Evolutionary conservation across 2,329 filamentous ascomycete genomes (phyloP).

Genomic region (Diplodia scrobiculata): DNA sequence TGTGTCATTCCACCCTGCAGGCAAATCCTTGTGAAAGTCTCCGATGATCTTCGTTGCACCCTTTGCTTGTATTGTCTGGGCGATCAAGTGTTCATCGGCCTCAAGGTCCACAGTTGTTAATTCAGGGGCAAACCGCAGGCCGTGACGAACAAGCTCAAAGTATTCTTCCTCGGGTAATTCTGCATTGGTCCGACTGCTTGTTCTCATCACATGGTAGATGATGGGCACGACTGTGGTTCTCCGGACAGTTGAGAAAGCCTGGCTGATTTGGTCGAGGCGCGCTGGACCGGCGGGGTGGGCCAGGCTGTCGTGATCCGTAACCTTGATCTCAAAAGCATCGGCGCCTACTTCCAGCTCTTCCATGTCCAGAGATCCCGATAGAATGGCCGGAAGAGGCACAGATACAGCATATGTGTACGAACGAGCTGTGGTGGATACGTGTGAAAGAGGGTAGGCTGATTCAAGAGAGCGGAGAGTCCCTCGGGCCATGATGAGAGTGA

Average conservation of each 20-base stretch:
- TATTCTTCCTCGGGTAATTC: constrained; percentile 47
- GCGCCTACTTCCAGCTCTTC: constrained; percentile 67
- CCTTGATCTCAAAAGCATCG: constrained; percentile 65
- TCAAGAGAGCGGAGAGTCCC: constrained; percentile 61
- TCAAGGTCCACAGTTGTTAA: constrained; percentile 61
- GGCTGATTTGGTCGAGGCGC: constrained; percentile 54
- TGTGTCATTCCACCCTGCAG: constrained; percentile 59
- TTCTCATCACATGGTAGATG: constrained; percentile 45
- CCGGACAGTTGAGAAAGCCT: constrained; percentile 62
- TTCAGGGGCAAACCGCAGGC: constrained; percentile 63
- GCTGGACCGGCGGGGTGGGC: constrained; percentile 19
- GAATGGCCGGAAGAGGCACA: constrained; percentile 60
- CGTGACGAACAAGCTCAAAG: constrained; percentile 61
- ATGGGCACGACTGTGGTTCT: constrained; percentile 60
- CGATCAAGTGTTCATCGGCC: constrained; percentile 39
- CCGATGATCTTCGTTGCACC: constrained; percentile 65
- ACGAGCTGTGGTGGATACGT: constrained; percentile 61
- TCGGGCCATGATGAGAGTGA: constrained; percentile 61
- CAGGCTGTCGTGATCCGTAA: constrained; percentile 48
- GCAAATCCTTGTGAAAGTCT: constrained; percentile 51
- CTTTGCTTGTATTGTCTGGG: constrained; percentile 54
- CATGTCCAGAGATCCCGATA: constrained; percentile 59
- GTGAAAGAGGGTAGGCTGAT: constrained; percentile 66
- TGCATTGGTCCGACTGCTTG: constrained; percentile 28
- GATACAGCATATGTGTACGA: constrained; percentile 69